A percentile compares a stretch with the other conserved stretches of the same genome.
These are phyloP conservation scores for Tympanopsis confertula DNA, from an alignment of 2,329 filamentous ascomycete genomes.

Conservation along the genomic window DNA sequence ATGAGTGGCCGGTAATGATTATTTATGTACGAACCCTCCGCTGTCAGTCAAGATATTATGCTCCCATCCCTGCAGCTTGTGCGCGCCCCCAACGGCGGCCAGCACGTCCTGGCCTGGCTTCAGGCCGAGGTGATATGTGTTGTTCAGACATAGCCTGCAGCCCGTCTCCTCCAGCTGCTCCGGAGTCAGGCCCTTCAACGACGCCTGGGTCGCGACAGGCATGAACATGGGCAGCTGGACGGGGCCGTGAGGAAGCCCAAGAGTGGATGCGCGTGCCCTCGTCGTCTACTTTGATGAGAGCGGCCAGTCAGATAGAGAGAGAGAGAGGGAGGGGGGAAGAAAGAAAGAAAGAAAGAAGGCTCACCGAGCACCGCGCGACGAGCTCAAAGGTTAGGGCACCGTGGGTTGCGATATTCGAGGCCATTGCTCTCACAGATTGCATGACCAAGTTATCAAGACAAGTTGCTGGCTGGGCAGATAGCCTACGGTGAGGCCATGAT, in stretches of 20 bases:
- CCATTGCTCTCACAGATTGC: conserved; percentile 5
- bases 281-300: conserved; percentile 54
- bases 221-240: conserved; percentile 92
- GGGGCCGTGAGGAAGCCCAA: conserved; percentile 81
- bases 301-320: background rate
- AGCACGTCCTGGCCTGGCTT: conserved; percentile 88
- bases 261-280: conserved; percentile 77
- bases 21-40: conserved; percentile 52
- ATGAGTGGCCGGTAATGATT: too few relatives aligned
- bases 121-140: conserved; percentile 91
- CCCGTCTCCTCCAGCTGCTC: conserved; percentile 82
- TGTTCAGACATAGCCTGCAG: conserved; percentile 88
- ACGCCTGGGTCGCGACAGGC: conserved; percentile 95
- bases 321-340: conserved; percentile 5
- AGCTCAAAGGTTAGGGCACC: conserved; percentile 17
- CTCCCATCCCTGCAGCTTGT: conserved; percentile 88
- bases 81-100: conserved; percentile 79
- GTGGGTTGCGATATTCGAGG: conserved; percentile 10
- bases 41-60: conserved; percentile 85
- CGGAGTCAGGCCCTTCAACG: conserved; percentile 85
- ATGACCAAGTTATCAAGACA: too few relatives aligned
- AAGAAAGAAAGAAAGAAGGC: conserved; percentile 15
- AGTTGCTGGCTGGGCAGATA: too few relatives aligned
- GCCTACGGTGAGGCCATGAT: too few relatives aligned
- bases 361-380: conserved; percentile 68